Conservation (phyloP, 1,139 yeast genomes). For the Candida smagusa region DNA sequence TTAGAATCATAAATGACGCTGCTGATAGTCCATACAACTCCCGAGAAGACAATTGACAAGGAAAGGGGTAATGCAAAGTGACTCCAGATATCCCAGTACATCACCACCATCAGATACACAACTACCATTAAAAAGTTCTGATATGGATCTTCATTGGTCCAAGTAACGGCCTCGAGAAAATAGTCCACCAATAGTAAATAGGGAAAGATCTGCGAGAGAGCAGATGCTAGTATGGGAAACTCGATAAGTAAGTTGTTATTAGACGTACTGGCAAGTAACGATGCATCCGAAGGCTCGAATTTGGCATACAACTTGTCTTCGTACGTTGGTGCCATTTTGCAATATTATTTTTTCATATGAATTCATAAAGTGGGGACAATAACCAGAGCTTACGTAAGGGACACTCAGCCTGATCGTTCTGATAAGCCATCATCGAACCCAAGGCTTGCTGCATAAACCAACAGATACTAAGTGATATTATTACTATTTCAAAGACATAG, state of each 20-base stretch:
- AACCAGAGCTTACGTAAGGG: too few relatives aligned
- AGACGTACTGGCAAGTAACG: conserved; percentile 26
- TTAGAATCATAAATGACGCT: conserved; percentile 43
- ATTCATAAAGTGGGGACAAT: conserved; percentile 9
- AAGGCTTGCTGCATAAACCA: too few relatives aligned
- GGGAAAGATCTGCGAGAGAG: conserved; percentile 49
- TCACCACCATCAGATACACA: conserved; percentile 35
- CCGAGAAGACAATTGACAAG: conserved; percentile 32
- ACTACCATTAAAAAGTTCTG: conserved; percentile 45
- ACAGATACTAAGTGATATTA: too few relatives aligned
- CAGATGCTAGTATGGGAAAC: conserved; percentile 44
- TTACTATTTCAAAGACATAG: too few relatives aligned
- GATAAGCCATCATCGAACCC: too few relatives aligned
- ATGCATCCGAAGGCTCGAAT: conserved; percentile 38
- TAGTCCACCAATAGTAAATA: conserved; percentile 44
- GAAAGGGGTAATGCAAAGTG: conserved; percentile 38
- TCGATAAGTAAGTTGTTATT: conserved; percentile 34
- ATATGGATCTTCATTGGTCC: conserved; percentile 55
- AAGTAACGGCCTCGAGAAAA: conserved; percentile 44
- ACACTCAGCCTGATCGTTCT: too few relatives aligned
- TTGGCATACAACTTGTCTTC: conserved; percentile 21
- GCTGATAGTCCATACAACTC: conserved; percentile 45
- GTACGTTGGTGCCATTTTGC: conserved; percentile 12
- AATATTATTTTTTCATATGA: conserved; percentile 7
- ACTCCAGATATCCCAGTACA: conserved; percentile 43